Evolutionary conservation across 1,284 basidiomycete genomes (phyloP).

Genomic region (Singerocomus rubriflavus): DNA sequence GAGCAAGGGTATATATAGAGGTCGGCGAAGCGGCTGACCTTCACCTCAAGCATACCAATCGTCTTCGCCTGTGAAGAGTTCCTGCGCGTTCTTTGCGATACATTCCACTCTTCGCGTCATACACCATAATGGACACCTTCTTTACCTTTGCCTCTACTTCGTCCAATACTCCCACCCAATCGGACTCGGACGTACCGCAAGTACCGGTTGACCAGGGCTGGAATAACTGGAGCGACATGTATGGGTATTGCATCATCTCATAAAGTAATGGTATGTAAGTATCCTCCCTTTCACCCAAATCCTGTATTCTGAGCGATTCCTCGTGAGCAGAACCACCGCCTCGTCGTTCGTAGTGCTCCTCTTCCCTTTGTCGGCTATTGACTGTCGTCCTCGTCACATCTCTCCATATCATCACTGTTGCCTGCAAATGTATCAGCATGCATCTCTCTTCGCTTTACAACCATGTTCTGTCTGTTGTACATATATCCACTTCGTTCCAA

Average conservation of each 20-base stretch:
- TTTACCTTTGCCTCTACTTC: not conserved
- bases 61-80: no score
- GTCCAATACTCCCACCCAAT: not conserved
- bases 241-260: constrained; percentile 10
- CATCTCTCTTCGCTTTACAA: constrained; percentile 4
- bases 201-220: constrained; percentile 14
- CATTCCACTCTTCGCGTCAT: no score
- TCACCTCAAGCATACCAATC: no score
- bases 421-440: constrained; percentile 4
- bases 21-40: no score
- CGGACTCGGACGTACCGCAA: constrained; percentile 3
- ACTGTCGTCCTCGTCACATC: not conserved
- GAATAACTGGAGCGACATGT: not conserved
- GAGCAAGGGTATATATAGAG: no score
- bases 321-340: constrained; percentile 2
- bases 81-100: no score
- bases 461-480: constrained; percentile 4
- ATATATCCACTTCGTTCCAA: constrained; percentile 14
- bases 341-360: not conserved
- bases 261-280: constrained; percentile 19
- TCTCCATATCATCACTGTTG: not conserved
- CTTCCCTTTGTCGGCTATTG: not conserved
- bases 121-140: not conserved
- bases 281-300: not conserved
- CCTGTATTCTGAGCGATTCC: constrained; percentile 1